Conservation (phyloP, 1,284 basidiomycete genomes). For the Lentinus polychrous region DNA sequence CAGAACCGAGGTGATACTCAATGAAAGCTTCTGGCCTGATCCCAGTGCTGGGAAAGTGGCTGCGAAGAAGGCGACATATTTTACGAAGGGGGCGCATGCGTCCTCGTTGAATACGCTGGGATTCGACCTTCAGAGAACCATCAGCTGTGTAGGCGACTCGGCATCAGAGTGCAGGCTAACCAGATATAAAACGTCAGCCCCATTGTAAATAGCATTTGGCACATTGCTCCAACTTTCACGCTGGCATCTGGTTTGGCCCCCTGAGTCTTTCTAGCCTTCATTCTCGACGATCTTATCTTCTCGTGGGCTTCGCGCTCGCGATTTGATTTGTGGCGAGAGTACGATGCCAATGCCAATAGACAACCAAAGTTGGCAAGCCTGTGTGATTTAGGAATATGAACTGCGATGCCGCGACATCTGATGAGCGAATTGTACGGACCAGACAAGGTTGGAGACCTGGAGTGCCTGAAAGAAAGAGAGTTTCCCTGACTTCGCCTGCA, state of each 20-base stretch:
- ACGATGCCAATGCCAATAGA: constrained; percentile 33
- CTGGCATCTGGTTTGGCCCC: neutral
- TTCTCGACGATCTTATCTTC: too few relatives aligned
- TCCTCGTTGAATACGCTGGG: constrained; percentile 17
- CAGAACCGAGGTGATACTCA: constrained; percentile 27
- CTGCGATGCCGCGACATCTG: neutral
- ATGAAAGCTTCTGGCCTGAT: constrained; percentile 26
- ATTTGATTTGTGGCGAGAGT: constrained; percentile 28
- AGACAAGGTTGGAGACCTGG: constrained; percentile 34
- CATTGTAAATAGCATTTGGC: constrained; percentile 33
- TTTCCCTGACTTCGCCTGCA: constrained; percentile 18
- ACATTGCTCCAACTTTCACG: constrained; percentile 31
- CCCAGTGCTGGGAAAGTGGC: constrained; percentile 24
- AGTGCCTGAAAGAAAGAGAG: constrained; percentile 31
- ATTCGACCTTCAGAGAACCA: neutral
- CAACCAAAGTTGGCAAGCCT: constrained; percentile 35
- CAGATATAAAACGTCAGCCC: constrained; percentile 31
- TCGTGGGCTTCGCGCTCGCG: neutral
- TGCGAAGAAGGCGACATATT: constrained; percentile 29
- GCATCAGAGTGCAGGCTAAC: constrained; percentile 17
- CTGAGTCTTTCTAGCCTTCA: neutral
- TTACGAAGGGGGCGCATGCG: constrained; percentile 19
- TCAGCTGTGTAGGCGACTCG: neutral
- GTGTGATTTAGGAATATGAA: constrained; percentile 1
- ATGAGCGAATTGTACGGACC: constrained; percentile 18